Conservation (phyloP, 306 rosid species). For the Cucurbita ficifolia region DNA sequence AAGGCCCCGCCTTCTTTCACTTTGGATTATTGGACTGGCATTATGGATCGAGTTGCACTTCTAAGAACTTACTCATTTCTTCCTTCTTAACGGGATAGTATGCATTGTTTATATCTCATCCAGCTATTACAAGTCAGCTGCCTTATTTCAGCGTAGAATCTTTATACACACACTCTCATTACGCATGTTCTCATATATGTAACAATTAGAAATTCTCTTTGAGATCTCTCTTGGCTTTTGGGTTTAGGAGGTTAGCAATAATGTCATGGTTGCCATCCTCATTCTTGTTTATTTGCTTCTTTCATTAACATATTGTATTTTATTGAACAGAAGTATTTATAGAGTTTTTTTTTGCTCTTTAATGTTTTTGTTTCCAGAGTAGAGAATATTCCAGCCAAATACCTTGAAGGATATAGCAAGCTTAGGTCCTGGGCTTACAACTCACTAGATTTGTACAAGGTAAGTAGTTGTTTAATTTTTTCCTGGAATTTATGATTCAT, state of each 20-base stretch:
- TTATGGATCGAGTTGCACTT: not conserved
- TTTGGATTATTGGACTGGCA: too few relatives aligned
- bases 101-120: not conserved
- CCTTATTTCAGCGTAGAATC: not conserved
- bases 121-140: not conserved
- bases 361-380: constrained; percentile 21
- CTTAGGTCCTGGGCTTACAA: constrained; percentile 71
- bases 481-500: not conserved
- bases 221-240: not conserved
- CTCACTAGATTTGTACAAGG: constrained; percentile 81
- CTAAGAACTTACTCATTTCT: not conserved
- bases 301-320: not conserved
- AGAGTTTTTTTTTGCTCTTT: not conserved
- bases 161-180: not conserved
- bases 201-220: not conserved
- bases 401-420: constrained; percentile 71
- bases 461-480: constrained; percentile 3
- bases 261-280: not conserved
- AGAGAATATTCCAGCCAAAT: constrained; percentile 63
- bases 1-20: too few relatives aligned
- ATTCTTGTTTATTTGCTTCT: not conserved
- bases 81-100: not conserved
- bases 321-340: not conserved
- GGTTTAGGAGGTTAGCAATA: not conserved
- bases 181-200: not conserved